phyloP scores from a whole-genome alignment of 2,329 filamentous ascomycete species.

The Reticulascus tulasneorum region DNA sequence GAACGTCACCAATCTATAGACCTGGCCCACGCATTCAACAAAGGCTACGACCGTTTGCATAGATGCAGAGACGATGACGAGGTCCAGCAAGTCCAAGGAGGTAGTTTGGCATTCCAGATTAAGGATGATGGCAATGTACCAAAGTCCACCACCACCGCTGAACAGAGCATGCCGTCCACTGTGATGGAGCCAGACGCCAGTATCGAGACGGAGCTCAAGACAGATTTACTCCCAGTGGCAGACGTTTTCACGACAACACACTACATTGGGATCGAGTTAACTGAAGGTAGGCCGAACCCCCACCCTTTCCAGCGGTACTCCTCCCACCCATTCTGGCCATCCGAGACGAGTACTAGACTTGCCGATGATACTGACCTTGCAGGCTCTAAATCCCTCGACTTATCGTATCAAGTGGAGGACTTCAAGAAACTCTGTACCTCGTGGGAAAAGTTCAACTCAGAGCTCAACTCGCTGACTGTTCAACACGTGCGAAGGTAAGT shows the following conservation, averaged over 20 bases:
- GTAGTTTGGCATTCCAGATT: conserved; percentile 43
- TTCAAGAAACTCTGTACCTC: conserved; percentile 80
- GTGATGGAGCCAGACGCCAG: no score
- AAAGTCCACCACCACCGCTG: no score
- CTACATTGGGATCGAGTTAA: conserved; percentile 85
- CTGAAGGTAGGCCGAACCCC: conserved; percentile 55
- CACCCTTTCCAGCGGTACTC: neutral
- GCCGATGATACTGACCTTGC: conserved; percentile 26
- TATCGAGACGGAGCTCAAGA: conserved; percentile 22
- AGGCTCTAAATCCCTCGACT: conserved; percentile 69
- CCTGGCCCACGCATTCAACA: conserved; percentile 86
- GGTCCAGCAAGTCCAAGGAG: conserved; percentile 50
- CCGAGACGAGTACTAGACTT: no score
- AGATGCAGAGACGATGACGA: conserved; percentile 54
- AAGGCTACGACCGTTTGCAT: conserved; percentile 83
- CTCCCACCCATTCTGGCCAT: no score
- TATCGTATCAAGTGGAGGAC: conserved; percentile 76
- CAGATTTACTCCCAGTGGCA: conserved; percentile 22
- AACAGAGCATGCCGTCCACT: no score
- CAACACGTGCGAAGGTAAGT: conserved; percentile 83
- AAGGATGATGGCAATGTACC: conserved; percentile 30
- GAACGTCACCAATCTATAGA: conserved; percentile 77
- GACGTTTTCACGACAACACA: conserved; percentile 84
- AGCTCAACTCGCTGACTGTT: conserved; percentile 75
- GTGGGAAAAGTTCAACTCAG: conserved; percentile 71